These are phyloP conservation scores for Phytophthora europaea DNA, from an alignment of 352 stramenopile species.

Conservation along the genomic window DNA sequence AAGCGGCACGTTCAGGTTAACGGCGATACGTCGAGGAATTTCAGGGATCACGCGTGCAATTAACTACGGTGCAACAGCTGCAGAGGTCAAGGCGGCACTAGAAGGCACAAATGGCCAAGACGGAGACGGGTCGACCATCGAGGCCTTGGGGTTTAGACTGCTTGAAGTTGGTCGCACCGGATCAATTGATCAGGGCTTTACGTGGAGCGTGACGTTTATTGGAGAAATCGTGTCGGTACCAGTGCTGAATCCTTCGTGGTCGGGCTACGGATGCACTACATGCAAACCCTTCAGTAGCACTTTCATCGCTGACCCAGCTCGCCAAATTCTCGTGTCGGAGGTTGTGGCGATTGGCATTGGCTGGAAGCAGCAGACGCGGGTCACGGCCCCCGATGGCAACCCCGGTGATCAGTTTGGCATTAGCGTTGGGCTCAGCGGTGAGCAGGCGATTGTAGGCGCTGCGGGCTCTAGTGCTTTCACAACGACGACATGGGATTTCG, in stretches of 20 bases:
- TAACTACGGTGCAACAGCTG: constrained; percentile 70
- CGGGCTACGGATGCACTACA: constrained; percentile 63
- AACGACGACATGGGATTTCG: constrained; percentile 97
- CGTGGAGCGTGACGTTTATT: constrained; percentile 86
- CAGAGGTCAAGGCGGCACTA: constrained; percentile 81
- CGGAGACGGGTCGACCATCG: constrained; percentile 73
- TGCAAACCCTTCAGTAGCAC: constrained; percentile 83
- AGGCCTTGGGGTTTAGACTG: constrained; percentile 50
- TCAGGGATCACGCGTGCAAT: constrained; percentile 68
- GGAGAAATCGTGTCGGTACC: constrained; percentile 75
- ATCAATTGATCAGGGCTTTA: constrained; percentile 83
- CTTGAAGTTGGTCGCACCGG: constrained; percentile 82
- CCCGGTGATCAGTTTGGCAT: constrained; percentile 80
- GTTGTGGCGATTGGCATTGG: constrained; percentile 52
- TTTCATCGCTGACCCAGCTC: constrained; percentile 59
- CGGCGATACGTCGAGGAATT: constrained; percentile 67
- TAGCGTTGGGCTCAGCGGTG: constrained; percentile 78
- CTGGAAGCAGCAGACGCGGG: constrained; percentile 70
- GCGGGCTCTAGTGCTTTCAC: constrained; percentile 72
- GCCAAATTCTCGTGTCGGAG: constrained; percentile 69
- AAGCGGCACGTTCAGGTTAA: constrained; percentile 80
- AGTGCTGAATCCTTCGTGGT: constrained; percentile 72
- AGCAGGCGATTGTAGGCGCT: constrained; percentile 84
- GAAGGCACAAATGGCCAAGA: constrained; percentile 60
- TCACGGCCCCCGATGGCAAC: constrained; percentile 79